Percentiles rank a stretch among this genome's conserved stretches.
Conservation (phyloP, 495 filamentous ascomycete species). For the Penicillium salamii region DNA sequence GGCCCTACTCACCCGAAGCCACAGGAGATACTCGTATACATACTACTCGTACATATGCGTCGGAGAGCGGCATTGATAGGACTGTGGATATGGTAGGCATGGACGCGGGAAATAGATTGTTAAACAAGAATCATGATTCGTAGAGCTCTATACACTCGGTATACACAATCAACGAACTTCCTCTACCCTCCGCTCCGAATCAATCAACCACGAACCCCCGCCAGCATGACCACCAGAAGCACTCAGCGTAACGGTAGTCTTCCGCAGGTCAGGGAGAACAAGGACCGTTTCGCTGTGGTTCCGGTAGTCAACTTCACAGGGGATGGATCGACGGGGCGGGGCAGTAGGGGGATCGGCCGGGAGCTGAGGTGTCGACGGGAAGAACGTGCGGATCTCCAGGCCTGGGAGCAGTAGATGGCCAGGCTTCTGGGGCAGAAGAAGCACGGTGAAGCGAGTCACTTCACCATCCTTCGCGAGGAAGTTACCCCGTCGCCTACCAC, state of each 20-base stretch:
- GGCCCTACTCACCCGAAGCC: background rate
- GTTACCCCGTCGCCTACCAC: conserved; percentile 73
- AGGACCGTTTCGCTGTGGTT: conserved; percentile 73
- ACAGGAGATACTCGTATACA: background rate
- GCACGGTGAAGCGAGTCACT: conserved; percentile 51
- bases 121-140: conserved; percentile 16
- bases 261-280: conserved; percentile 70
- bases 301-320: conserved; percentile 75
- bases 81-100: no score
- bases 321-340: conserved; percentile 37
- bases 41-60: no score
- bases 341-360: conserved; percentile 15
- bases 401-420: conserved; percentile 74
- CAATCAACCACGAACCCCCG: conserved; percentile 62
- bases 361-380: conserved; percentile 26
- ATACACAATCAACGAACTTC: conserved; percentile 5
- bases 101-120: no score
- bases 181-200: conserved; percentile 42
- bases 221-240: conserved; percentile 53
- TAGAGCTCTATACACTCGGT: conserved; percentile 6
- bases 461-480: conserved; percentile 61
- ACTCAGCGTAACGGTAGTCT: conserved; percentile 74
- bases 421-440: conserved; percentile 74
- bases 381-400: conserved; percentile 67
- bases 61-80: no score